Base-by-base conservation (phyloP, 768 basidiomycete genomes). In the Pisolithus marmoratus region DNA sequence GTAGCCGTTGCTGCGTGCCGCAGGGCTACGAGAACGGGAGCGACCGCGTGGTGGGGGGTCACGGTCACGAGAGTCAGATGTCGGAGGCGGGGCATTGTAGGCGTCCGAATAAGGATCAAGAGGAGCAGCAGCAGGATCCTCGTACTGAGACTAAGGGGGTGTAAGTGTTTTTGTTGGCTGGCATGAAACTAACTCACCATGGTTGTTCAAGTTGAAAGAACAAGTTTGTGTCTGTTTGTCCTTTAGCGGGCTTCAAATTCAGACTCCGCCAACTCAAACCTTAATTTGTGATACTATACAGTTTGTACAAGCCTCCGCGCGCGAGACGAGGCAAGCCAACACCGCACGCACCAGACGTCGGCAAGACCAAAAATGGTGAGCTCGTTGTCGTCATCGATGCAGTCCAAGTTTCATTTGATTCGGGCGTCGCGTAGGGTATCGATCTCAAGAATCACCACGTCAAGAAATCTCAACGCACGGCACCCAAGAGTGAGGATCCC, bases 401-500 rank as follows among this genome's bases (percentile, higher is more conserved):
- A 58, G 63, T 55, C 58, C 45, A 60, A 48, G 43, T 26, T 46
- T 41, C 46, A 62, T 50, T 60, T 48, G 60, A 43, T 67, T 38
- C 43, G 48, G 22, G 23, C 1, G 17, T 22, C 54, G 43, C 37
- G 14, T 69, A 91, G 94, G 94, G 93, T 86, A 95, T 96, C 74
- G 94, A 96, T 77, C 83, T 97, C 74, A 79, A 80, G 72, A 76
- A 79, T 73, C 95, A 98, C 81, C 95, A 99, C 85, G 94, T 96
- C 85, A 95, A 90, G 86, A 97, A 96, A 83, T 84, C 94, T 62
- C 77, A 83, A 67, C 85, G 96, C 58, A 88, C 89, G 61, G 91
- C 91, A 57, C 96, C 96, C 71, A 91, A 90, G 80, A 95, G 92
- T 72, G 92, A 97, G 88, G 96, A 99, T 74, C 95, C 95, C 17